These are phyloP conservation scores for Gonapodya sp. DNA, from an alignment of 192 early-diverging fungal species.

Conservation along the genomic window DNA sequence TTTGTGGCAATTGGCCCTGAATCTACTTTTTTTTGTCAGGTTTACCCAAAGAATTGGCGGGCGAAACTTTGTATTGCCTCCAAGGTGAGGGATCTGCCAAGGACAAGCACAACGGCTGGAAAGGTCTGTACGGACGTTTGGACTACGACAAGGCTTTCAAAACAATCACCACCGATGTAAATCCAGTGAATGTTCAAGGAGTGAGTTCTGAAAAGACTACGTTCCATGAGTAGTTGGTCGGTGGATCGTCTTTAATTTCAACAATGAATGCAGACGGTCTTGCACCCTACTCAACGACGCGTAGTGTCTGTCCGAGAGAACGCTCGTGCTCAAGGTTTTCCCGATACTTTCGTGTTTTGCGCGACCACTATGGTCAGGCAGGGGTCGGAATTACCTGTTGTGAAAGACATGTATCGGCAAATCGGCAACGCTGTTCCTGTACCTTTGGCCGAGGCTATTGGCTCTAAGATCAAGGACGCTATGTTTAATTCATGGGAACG, in stretches of 20 bases:
- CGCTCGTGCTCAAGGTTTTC: conserved; percentile 63
- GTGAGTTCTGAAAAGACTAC: too few relatives aligned
- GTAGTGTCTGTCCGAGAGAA: conserved; percentile 49
- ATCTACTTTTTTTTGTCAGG: not conserved
- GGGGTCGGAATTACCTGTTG: not conserved
- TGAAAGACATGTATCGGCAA: conserved; percentile 47
- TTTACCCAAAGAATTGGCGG: not conserved
- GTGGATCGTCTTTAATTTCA: not conserved
- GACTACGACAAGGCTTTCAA: conserved; percentile 47
- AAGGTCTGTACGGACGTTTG: conserved; percentile 50
- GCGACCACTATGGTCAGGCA: conserved; percentile 7
- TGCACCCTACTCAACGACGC: conserved; percentile 53
- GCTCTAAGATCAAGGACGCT: conserved; percentile 35
- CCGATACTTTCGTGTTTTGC: conserved; percentile 44
- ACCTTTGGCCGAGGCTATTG: conserved; percentile 49
- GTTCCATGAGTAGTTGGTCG: too few relatives aligned
- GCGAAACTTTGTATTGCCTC: conserved; percentile 33
- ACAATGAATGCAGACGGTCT: conserved; percentile 24
- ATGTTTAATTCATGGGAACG: not conserved
- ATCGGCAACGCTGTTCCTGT: conserved; percentile 65
- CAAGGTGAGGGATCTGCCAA: conserved; percentile 38
- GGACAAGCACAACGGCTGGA: conserved; percentile 47
- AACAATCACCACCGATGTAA: conserved; percentile 47
- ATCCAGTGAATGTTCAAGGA: conserved; percentile 53
- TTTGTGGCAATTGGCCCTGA: not conserved